Base-by-base conservation (phyloP, 208 protist genomes). In the Trypanosoma platydactyli region DNA sequence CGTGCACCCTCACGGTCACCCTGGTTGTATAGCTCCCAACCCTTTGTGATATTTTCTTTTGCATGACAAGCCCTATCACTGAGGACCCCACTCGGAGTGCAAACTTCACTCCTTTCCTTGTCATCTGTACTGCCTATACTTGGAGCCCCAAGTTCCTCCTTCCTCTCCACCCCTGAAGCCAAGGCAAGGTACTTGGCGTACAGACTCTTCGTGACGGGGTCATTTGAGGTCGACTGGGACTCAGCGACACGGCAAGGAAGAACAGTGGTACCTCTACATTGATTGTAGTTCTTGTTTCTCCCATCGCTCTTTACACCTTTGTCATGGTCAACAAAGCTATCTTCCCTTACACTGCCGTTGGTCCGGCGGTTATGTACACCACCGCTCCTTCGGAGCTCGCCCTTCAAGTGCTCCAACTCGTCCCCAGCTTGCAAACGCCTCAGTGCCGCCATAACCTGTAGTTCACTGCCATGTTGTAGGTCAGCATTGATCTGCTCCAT, bases 1-100 rank as follows among this genome's bases (percentile, higher is more conserved):
- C 79, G 73, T 48, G 86, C 86, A 3, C 69, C 80, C 1, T 76
- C 75, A 20, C 63, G 52, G 65, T 89, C 81, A 15, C 83, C 83
- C 24, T 84, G 73, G 16, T 78, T 71, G 45, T 84, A 79, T 18
- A 88, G 58, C 4, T 72, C 44, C 86, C 86, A 92, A 2, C 86
- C 86, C 7, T 69, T 57, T 35, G 86, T 86, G 24, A 89, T 7
- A 53, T 56, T 57, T 35, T 61, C 57, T 41, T 80, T 57, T 27
- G 42, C 46, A 20, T 25, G 42, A 27, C 63, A 46, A 51, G 50
- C 44, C 57, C 59, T 40, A 30, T 64, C 53, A 48, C 55, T 52
- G 20, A 41, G 25, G 12, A 24, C 18, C 24, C 15, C 29, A 53
- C 49, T 67, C n/a, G 59, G 5, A 1, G 58, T 15, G 1, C 45